phyloP scores from a whole-genome alignment of 192 early-diverging fungal species.

The Coemansia sp. region DNA sequence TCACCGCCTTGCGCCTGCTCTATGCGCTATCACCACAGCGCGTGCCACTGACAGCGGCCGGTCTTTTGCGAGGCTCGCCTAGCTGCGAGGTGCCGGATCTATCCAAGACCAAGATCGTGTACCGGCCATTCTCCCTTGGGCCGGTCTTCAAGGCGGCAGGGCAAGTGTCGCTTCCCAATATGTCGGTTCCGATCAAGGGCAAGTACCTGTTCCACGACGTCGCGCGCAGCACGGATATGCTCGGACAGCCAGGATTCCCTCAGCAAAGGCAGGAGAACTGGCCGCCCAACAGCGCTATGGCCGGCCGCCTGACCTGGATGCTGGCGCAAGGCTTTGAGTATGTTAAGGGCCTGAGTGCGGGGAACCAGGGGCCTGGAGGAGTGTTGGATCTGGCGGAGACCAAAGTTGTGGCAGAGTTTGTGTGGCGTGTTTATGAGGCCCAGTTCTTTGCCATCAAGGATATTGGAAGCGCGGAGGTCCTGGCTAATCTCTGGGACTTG shows the following conservation, averaged over 20 bases:
- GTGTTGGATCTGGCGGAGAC: background rate
- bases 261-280: slow-evolving; percentile 3
- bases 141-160: slow-evolving; percentile 33
- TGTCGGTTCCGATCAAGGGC: slow-evolving; percentile 30
- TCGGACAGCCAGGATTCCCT: slow-evolving; percentile 32
- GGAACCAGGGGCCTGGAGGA: background rate
- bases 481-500: slow-evolving; percentile 33
- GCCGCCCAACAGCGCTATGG: slow-evolving; percentile 35
- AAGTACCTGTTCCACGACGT: slow-evolving; percentile 48
- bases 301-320: slow-evolving; percentile 43
- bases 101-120: slow-evolving; percentile 13
- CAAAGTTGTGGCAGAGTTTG: slow-evolving; percentile 37
- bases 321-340: slow-evolving; percentile 30
- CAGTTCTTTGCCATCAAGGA: slow-evolving; percentile 36
- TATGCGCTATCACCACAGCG: slow-evolving; percentile 14
- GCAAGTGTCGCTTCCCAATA: slow-evolving; percentile 22
- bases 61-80: background rate
- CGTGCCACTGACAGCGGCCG: background rate
- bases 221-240: slow-evolving; percentile 16
- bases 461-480: slow-evolving; percentile 27
- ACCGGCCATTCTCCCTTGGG: slow-evolving; percentile 31
- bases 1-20: slow-evolving; percentile 36
- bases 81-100: slow-evolving; percentile 24
- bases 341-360: slow-evolving; percentile 11
- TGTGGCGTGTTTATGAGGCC: slow-evolving; percentile 38